A percentile compares a stretch with the other conserved stretches of the same genome.
These are phyloP conservation scores for Paraconiothyrium sp. DNA, from an alignment of 2,329 filamentous ascomycete species.

Conservation along the genomic window DNA sequence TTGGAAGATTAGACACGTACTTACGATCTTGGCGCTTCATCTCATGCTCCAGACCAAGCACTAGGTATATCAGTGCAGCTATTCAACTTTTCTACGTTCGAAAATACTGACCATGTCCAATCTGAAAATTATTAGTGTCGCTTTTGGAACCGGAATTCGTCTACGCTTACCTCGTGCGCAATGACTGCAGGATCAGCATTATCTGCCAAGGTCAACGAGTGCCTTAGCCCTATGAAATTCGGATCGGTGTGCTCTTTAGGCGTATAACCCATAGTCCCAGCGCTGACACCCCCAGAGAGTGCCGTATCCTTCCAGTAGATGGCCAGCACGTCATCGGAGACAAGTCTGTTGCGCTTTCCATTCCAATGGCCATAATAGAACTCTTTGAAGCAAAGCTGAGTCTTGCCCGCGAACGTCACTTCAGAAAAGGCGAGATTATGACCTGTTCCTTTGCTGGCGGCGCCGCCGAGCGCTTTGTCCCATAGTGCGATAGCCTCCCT, in stretches of 20 bases:
- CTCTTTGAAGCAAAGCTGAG: constrained; percentile 7
- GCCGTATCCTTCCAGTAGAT: constrained; percentile 6
- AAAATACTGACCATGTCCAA: constrained; percentile 7
- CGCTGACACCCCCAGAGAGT: background rate
- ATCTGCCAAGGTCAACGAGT: background rate
- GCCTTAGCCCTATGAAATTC: background rate
- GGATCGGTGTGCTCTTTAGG: background rate
- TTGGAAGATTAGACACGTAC: background rate
- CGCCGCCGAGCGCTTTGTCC: constrained; percentile 6
- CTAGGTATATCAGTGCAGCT: background rate
- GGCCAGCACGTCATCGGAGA: background rate
- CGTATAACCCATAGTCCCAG: background rate
- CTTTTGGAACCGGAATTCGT: no score
- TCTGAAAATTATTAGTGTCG: background rate
- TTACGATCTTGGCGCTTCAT: constrained; percentile 1
- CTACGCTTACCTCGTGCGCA: constrained; percentile 2
- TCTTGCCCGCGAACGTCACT: background rate
- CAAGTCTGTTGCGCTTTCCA: background rate
- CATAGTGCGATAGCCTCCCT: background rate
- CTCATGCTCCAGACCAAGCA: background rate
- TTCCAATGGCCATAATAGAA: background rate
- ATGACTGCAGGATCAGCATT: background rate
- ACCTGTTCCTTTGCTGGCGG: background rate
- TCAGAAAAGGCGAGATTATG: constrained; percentile 12
- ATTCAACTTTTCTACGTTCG: no score